These are phyloP conservation scores for Blechomonas ayalai DNA, from an alignment of 208 protist species.

Conservation along the genomic window DNA sequence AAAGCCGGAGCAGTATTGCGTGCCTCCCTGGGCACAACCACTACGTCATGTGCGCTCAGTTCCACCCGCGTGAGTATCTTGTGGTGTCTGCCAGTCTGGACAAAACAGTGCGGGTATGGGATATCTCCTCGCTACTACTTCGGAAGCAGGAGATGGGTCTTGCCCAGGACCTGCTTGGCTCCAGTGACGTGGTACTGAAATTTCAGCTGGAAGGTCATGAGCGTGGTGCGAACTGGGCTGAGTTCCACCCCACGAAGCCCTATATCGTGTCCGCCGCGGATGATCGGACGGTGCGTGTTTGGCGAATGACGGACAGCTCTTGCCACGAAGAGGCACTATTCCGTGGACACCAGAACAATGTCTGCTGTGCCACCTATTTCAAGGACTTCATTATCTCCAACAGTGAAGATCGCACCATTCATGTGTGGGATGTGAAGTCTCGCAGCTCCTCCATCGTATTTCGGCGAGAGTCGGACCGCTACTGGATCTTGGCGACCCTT, in stretches of 20 bases:
- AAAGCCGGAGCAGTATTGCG: slow-evolving; percentile 91
- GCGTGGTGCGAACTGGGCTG: slow-evolving; percentile 98
- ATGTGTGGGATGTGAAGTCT: slow-evolving; percentile 89
- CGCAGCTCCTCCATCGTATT: slow-evolving; percentile 81
- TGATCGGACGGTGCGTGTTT: slow-evolving; percentile 96
- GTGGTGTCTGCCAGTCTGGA: slow-evolving; percentile 98
- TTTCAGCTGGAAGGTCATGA: slow-evolving; percentile 97
- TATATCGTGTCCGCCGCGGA: slow-evolving; percentile 96
- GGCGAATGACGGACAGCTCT: slow-evolving; percentile 86
- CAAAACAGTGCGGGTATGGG: slow-evolving; percentile 99
- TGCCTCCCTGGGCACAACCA: slow-evolving; percentile 96
- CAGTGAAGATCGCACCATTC: slow-evolving; percentile 93
- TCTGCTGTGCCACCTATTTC: slow-evolving; percentile 96
- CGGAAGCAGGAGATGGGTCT: slow-evolving; percentile 51
- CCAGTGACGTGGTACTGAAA: slow-evolving; percentile 90
- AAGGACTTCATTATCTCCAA: slow-evolving; percentile 96
- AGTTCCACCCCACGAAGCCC: slow-evolving; percentile 95
- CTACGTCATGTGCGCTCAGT: slow-evolving; percentile 99
- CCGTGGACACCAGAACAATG: slow-evolving; percentile 97
- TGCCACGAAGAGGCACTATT: slow-evolving; percentile 92
- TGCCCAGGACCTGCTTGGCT: slow-evolving; percentile 93
- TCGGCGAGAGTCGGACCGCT: slow-evolving; percentile 94
- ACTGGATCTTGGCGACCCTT: slow-evolving; percentile 97
- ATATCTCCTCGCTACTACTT: slow-evolving; percentile 91
- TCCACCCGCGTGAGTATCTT: slow-evolving; percentile 94